Evolutionary conservation across 495 filamentous ascomycete species (phyloP).

Genomic region (Geoglossum glabrum): DNA sequence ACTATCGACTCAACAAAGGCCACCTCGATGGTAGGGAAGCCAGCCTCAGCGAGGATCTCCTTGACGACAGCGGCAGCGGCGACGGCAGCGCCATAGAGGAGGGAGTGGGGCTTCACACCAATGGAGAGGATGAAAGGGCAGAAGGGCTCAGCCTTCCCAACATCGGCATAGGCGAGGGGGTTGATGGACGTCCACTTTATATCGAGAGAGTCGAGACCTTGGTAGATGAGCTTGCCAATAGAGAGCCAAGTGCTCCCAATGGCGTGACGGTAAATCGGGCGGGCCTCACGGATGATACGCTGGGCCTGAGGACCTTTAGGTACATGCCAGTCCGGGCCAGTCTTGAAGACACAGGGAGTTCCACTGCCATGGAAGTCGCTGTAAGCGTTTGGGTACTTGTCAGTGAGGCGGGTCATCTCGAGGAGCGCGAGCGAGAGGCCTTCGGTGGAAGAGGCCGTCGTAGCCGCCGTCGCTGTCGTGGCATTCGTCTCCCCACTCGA

Average conservation of each 20-base stretch:
- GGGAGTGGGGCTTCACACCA: neutral
- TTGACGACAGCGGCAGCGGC: neutral
- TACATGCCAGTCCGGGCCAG: neutral
- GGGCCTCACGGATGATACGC: neutral
- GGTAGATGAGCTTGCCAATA: neutral
- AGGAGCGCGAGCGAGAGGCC: neutral
- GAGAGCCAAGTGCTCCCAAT: neutral
- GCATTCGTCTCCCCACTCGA: neutral
- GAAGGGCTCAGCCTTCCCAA: neutral
- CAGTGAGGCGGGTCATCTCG: neutral
- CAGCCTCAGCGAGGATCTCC: neutral
- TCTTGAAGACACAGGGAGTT: neutral
- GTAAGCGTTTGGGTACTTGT: neutral
- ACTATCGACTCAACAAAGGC: constrained; percentile 4
- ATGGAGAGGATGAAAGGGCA: neutral
- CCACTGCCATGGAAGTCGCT: neutral
- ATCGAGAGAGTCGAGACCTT: neutral
- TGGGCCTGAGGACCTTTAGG: neutral
- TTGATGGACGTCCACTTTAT: neutral
- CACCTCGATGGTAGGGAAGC: constrained; percentile 4
- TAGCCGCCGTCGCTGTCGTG: neutral
- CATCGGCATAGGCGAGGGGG: neutral
- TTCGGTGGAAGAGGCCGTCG: neutral
- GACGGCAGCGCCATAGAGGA: neutral
- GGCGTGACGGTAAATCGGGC: neutral